Evolutionary conservation across 805 yeast species (phyloP).

Genomic region (Ogataea corticis): DNA sequence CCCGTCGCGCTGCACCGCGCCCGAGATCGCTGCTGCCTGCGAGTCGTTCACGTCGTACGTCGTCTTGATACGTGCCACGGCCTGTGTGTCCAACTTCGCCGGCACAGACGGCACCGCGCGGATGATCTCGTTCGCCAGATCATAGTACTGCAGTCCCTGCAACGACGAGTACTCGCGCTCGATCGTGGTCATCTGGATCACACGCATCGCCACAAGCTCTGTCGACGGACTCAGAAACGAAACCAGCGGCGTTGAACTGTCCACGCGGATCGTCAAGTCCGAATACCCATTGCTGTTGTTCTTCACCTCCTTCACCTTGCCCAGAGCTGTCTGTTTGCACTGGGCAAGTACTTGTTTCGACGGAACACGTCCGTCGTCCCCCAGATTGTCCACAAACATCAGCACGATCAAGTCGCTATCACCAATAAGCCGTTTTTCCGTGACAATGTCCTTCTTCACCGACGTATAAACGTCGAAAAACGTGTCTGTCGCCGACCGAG

Average conservation of each 20-base stretch:
- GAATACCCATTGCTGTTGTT: slow-evolving; percentile 60
- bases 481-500: slow-evolving; percentile 78
- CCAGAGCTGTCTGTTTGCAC: slow-evolving; percentile 61
- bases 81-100: slow-evolving; percentile 35
- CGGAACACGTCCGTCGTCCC: slow-evolving; percentile 29
- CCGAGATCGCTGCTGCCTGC: slow-evolving; percentile 86
- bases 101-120: slow-evolving; percentile 61
- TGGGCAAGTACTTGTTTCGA: slow-evolving; percentile 16
- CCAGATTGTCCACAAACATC: slow-evolving; percentile 48
- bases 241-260: slow-evolving; percentile 51
- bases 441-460: slow-evolving; percentile 50
- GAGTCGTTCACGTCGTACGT: slow-evolving; percentile 73
- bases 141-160: slow-evolving; percentile 79
- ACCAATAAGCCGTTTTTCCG: slow-evolving; percentile 50
- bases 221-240: slow-evolving; percentile 62
- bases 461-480: slow-evolving; percentile 87
- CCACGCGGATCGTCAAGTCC: slow-evolving; percentile 75
- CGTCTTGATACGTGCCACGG: slow-evolving; percentile 43
- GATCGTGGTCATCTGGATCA: slow-evolving; percentile 85
- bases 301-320: slow-evolving; percentile 75
- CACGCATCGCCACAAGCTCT: slow-evolving; percentile 64
- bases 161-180: slow-evolving; percentile 91
- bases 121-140: slow-evolving; percentile 65
- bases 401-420: slow-evolving; percentile 79
- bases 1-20: slow-evolving; percentile 67